Conservation (phyloP, 2,329 filamentous ascomycete genomes). For the Elsinoe arachidis region DNA sequence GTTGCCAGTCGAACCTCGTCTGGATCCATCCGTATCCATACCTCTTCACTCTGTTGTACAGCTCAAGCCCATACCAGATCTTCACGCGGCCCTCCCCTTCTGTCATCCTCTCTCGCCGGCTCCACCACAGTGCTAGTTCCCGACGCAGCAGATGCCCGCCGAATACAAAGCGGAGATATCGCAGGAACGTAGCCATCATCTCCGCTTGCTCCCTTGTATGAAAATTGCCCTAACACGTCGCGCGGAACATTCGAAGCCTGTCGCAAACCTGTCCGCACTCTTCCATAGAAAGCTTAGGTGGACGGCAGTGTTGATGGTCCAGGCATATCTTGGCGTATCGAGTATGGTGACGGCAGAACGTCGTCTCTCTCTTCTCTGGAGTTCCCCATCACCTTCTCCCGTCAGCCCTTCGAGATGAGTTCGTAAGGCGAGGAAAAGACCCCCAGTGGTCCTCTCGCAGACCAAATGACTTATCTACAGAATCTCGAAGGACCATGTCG, state of each 20-base stretch:
- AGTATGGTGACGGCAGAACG: not conserved
- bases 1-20: not conserved
- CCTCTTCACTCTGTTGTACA: not conserved
- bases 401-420: not conserved
- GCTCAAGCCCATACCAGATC: not conserved
- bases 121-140: not conserved
- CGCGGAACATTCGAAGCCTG: not conserved
- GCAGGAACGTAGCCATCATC: slow-evolving; percentile 9
- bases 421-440: not conserved
- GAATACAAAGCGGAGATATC: not conserved
- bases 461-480: not conserved
- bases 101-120: not conserved
- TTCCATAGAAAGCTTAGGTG: not conserved
- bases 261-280: not conserved
- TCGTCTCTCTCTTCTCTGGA: not conserved
- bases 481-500: not conserved
- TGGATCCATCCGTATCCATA: not conserved
- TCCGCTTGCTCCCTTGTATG: not conserved
- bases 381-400: not conserved
- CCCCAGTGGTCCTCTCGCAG: not conserved
- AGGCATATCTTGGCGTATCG: not conserved
- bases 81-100: not conserved
- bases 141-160: not conserved
- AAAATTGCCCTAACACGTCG: too few species aligned
- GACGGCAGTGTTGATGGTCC: not conserved